Evolutionary conservation across 345 rosid species (phyloP), one percentile per base, ranked within the genome.

Genomic region (Cardiospermum halicacabum): DNA sequence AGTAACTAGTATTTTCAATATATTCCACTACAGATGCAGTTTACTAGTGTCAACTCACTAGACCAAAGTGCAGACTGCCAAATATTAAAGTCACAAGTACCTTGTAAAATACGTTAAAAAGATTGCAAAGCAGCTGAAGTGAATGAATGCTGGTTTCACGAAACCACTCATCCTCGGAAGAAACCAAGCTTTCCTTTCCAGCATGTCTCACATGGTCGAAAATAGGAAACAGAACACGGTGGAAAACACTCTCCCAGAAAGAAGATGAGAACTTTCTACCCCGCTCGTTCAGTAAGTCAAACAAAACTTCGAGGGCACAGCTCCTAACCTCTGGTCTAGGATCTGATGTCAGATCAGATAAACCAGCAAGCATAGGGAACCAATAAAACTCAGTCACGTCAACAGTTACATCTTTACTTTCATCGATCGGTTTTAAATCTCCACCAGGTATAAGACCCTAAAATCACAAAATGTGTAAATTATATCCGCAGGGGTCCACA

Each of bases 201-300:
- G 89, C 89, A 70, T 84, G 89, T 36, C 93, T 88, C 70, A 91
- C 93, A 62, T 91, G 91, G 75, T 91, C 91, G 78, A 91, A 91
- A 68, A 91, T 91, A 45, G 97, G 97, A 75, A 91, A 91, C 78
- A 91, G 66, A 67, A 91, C 91, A 10, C 96, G 93, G 74, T 83
- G 91, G 80, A 91, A 91, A 69, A 91, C 86, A 76, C 96, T 91
- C 75, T 88, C 97, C 97, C 97, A 91, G 70, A 91, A 91, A 60
- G 96, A 80, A 43, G 84, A 59, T 37, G 97, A 84, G 66, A 91
- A 91, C 77, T 84, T 85, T 74, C 86, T 83, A 34, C 97, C 97
- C 78, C 97, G 82, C 81, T 86, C 97, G 74, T 91, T 88, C 75
- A 91, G 77, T 75, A 91, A 79, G 80, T 91, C 97, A 79, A 91